Conservation (phyloP, 371 early-diverging fungal genomes). For the Actinomortierella ambigua region DNA sequence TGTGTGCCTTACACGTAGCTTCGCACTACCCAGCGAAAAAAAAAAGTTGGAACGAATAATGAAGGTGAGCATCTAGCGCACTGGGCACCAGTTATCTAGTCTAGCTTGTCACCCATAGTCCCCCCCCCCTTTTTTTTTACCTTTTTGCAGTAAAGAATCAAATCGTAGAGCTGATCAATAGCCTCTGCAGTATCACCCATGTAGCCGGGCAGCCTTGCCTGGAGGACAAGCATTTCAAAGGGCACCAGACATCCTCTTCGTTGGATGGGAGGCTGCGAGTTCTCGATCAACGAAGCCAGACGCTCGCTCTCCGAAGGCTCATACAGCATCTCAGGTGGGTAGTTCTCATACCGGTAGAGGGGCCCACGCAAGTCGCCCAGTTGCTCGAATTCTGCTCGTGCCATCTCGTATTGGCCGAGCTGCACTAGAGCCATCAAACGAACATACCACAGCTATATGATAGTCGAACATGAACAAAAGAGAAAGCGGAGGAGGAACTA, state of each 20-base stretch:
- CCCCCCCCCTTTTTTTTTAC: constrained; percentile 16
- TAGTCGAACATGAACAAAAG: background rate
- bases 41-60: background rate
- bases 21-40: constrained; percentile 16
- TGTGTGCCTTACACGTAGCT: constrained; percentile 25
- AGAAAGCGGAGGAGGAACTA: background rate
- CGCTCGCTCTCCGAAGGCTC: background rate
- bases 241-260: constrained; percentile 54
- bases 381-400: constrained; percentile 65
- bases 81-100: background rate
- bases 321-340: constrained; percentile 30
- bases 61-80: background rate
- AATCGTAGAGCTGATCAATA: constrained; percentile 56
- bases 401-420: constrained; percentile 60
- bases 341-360: constrained; percentile 52
- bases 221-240: constrained; percentile 59
- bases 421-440: constrained; percentile 58
- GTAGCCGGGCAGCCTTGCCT: constrained; percentile 56
- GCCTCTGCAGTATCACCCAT: constrained; percentile 54
- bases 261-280: background rate
- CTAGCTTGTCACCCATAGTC: background rate
- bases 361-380: constrained; percentile 58
- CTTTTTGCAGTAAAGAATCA: constrained; percentile 61
- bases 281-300: no score
- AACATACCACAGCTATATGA: constrained; percentile 59